Conservation (phyloP, 2,329 filamentous ascomycete genomes). For the Pseudocercospora crystallina region DNA sequence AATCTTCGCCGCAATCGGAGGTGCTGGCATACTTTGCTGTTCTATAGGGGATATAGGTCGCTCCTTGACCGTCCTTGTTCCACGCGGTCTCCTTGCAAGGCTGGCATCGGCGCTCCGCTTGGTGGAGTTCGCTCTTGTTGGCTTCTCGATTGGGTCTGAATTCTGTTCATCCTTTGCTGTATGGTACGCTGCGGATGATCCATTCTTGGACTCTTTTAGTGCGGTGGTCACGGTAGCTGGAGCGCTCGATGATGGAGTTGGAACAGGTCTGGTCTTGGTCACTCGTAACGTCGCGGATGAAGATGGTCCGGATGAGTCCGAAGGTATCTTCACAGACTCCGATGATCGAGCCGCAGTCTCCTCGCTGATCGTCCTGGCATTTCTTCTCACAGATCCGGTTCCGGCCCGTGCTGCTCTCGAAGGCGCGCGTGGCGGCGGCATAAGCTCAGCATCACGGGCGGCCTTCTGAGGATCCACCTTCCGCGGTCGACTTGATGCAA, state of each 20-base stretch:
- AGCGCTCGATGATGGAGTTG: conserved; percentile 17
- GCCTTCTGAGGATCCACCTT: conserved; percentile 18
- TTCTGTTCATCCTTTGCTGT: conserved; percentile 25
- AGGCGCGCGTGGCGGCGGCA: conserved; percentile 30
- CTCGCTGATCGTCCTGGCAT: conserved; percentile 36
- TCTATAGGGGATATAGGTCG: conserved; percentile 28
- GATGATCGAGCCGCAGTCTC: conserved; percentile 31
- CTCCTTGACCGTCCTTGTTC: conserved; percentile 25
- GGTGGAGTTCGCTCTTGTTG: conserved; percentile 23
- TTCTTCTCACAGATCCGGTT: conserved; percentile 29
- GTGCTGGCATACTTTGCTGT: conserved; percentile 3
- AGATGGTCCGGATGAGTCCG: conserved; percentile 22
- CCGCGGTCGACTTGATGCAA: conserved; percentile 23
- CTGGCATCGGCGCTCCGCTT: conserved; percentile 38
- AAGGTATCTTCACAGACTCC: conserved; percentile 25
- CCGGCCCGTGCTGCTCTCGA: conserved; percentile 28
- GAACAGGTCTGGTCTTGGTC: conserved; percentile 21
- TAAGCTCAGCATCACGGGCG: conserved; percentile 33
- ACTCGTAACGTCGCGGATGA: conserved; percentile 24
- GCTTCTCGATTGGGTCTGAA: conserved; percentile 30
- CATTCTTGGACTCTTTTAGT: conserved; percentile 26
- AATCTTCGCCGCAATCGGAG: conserved; percentile 21
- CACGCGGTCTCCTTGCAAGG: conserved; percentile 36
- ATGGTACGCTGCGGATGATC: conserved; percentile 27
- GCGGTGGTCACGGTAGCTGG: conserved; percentile 18